Base-by-base conservation (phyloP, 441 rosid species). In the Populus hybrid region DNA sequence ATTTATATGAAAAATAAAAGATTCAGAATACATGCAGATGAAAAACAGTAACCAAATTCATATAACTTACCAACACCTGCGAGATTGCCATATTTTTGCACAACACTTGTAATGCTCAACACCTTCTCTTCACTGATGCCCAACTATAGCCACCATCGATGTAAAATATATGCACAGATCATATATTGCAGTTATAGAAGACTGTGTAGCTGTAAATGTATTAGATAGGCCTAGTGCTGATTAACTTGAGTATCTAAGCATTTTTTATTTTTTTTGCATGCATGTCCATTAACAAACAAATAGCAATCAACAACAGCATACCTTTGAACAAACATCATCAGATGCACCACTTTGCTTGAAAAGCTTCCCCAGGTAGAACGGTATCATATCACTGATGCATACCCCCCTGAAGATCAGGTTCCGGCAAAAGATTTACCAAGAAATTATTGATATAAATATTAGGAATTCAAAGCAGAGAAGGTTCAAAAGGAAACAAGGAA, bases 361-460 rank as follows among this genome's bases (percentile, higher is more conserved):
- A 83, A 90, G 87, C 88, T 85, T 91, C 77, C 97, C 98, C 0
- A 94, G 79, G 85, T 94, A 92, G 82, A 92, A 94, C 10, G 97
- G 98, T 85, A 92, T 80, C 97, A 94, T 91, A 77, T 94, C 97
- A 73, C 97, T 94, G 81, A 94, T 81, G 80, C 97, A 92, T 75
- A 94, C n/a, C 74, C 98, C 98, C 92, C 96, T 91, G 84, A 76
- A 69, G 69, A 68, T 82, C 68, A 75, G 73, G 64, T 75, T 63
- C 26, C 75, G 65, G 31, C 11, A 12, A 50, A 21, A 74, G 66
- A 73, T 72, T 45, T 65, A 80, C 63, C 65, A 75, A 64, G 69
- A 33, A 81, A 74, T 42, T 29, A 72, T 33, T 12, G 40, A 67
- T 0, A 31, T 12, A 5, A 65, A 18, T 26, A 56, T 26, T 40